phyloP scores from a whole-genome alignment of 2,329 filamentous ascomycete genomes.

The Furcasterigmium sp. region DNA sequence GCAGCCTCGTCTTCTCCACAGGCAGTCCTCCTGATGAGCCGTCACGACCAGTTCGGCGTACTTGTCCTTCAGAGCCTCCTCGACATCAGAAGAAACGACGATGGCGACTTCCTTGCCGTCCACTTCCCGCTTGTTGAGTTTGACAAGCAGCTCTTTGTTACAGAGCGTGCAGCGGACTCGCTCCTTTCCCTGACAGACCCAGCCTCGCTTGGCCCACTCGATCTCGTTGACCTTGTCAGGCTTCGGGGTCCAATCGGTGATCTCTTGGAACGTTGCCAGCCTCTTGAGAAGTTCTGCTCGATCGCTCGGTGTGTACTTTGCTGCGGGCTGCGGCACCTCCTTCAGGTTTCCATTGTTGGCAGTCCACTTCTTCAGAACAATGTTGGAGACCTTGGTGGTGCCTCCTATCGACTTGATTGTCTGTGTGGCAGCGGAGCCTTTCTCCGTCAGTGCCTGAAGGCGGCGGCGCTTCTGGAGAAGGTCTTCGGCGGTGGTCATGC shows the following conservation, averaged over 20 bases:
- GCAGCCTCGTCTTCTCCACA: slow-evolving; percentile 85
- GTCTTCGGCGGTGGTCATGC: slow-evolving; percentile 27
- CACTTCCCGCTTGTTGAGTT: slow-evolving; percentile 58
- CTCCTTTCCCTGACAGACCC: slow-evolving; percentile 79
- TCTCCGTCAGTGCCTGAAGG: slow-evolving; percentile 21
- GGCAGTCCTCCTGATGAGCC: slow-evolving; percentile 74
- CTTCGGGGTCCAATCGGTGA: slow-evolving; percentile 92
- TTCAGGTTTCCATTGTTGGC: slow-evolving; percentile 17
- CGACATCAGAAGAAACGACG: slow-evolving; percentile 56
- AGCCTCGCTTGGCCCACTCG: slow-evolving; percentile 90
- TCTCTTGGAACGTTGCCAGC: slow-evolving; percentile 82
- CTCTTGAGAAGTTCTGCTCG: slow-evolving; percentile 75
- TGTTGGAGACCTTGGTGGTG: slow-evolving; percentile 31
- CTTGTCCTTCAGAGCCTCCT: slow-evolving; percentile 66
- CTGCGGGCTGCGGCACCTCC: slow-evolving; percentile 18
- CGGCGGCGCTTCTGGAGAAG: slow-evolving; percentile 49
- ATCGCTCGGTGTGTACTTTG: slow-evolving; percentile 83
- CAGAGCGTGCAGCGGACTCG: slow-evolving; percentile 84
- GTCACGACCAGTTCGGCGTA: slow-evolving; percentile 69
- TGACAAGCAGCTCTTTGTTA: slow-evolving; percentile 77
- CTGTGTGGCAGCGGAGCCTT: slow-evolving; percentile 3
- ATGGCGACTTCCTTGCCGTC: slow-evolving; percentile 51
- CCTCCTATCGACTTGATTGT: slow-evolving; percentile 9
- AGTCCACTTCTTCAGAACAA: slow-evolving; percentile 35
- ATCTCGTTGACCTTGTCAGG: slow-evolving; percentile 81